phyloP scores from a whole-genome alignment of 495 filamentous ascomycete species.

The Entonaema liquescens region DNA sequence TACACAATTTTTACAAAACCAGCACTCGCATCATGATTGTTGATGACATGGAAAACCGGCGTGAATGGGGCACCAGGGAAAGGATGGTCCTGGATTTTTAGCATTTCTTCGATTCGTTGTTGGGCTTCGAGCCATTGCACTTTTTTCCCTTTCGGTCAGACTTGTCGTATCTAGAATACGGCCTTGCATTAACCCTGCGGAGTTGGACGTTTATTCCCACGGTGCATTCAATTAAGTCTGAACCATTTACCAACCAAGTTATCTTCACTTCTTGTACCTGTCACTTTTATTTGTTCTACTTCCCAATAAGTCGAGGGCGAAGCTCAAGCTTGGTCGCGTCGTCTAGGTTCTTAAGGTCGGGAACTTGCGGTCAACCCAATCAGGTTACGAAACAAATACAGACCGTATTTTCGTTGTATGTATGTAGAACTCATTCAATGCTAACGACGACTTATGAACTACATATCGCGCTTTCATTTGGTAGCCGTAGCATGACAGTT shows the following conservation, averaged over 20 bases:
- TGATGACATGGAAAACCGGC: conserved; percentile 33
- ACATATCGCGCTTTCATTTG: not conserved
- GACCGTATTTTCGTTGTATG: conserved; percentile 23
- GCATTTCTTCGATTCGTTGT: conserved; percentile 42
- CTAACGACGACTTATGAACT: conserved; percentile 35
- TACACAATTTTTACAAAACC: conserved; percentile 23
- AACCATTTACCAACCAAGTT: conserved; percentile 20
- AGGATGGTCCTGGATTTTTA: conserved; percentile 31
- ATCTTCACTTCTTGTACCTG: conserved; percentile 38
- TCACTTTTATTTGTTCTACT: conserved; percentile 13
- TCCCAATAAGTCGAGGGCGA: conserved; percentile 2
- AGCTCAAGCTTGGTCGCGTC: not conserved
- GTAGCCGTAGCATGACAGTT: not conserved
- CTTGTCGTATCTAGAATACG: conserved; percentile 16
- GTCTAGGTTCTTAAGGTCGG: not conserved
- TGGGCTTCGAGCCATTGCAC: conserved; percentile 28
- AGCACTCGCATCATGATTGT: conserved; percentile 33
- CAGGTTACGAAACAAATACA: conserved; percentile 13
- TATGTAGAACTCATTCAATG: conserved; percentile 30
- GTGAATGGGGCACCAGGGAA: conserved; percentile 21
- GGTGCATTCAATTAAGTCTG: conserved; percentile 27
- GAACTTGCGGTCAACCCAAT: not conserved
- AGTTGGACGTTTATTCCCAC: not conserved
- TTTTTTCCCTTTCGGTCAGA: conserved; percentile 25
- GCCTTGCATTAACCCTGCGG: not conserved